Evolutionary conservation across 2,329 filamentous ascomycete genomes (phyloP).

Genomic region (Paecilomyces variotii): DNA sequence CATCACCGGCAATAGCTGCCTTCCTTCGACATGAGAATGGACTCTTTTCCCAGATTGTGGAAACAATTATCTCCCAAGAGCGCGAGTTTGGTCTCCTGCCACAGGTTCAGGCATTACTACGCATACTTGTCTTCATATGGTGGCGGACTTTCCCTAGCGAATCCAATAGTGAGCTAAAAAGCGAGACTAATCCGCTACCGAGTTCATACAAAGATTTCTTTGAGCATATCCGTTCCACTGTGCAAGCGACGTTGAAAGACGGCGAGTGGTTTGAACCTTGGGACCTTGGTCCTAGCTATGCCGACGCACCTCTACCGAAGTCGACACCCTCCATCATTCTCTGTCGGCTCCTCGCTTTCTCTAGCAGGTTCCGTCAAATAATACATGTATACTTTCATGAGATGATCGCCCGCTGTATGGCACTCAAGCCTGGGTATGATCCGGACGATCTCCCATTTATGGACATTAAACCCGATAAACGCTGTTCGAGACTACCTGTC

Average conservation of each 20-base stretch:
- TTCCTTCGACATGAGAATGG: background rate
- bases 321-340: background rate
- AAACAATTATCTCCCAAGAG: background rate
- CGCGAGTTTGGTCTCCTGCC: background rate
- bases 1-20: background rate
- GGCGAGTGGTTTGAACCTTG: background rate
- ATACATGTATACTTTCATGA: background rate
- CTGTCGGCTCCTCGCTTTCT: background rate
- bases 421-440: background rate
- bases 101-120: background rate
- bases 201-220: background rate
- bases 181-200: background rate
- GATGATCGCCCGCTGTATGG: background rate
- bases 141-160: background rate
- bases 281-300: background rate
- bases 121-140: background rate
- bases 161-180: background rate
- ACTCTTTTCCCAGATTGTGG: background rate
- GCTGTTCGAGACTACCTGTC: background rate
- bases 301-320: background rate
- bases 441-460: background rate
- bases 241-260: too few species aligned
- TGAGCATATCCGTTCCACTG: too few species aligned
- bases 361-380: background rate
- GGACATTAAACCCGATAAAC: background rate